phyloP scores from a whole-genome alignment of 306 rosid genomes.

The Citrullus mucosospermus region DNA sequence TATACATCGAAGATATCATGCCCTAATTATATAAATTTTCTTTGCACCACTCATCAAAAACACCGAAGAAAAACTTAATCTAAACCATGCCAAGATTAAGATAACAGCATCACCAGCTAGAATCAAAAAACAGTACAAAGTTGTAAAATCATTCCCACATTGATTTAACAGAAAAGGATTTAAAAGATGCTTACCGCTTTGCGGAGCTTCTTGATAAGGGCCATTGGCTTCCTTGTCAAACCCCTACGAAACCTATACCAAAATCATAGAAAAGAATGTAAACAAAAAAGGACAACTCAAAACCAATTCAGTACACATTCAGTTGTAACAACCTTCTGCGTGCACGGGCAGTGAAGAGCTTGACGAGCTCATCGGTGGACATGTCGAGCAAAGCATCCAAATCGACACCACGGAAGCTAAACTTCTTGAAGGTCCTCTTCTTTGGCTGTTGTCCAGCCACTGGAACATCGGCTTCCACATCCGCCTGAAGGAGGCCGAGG shows the following conservation, averaged over 20 bases:
- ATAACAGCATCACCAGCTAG: neutral
- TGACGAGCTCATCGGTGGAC: slow-evolving; percentile 77
- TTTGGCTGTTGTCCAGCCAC: slow-evolving; percentile 41
- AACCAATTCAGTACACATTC: neutral
- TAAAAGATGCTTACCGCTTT: slow-evolving; percentile 41
- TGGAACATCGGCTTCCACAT: slow-evolving; percentile 42
- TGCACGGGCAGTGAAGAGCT: slow-evolving; percentile 70
- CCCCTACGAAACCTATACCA: slow-evolving; percentile 71
- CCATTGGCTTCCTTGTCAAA: slow-evolving; percentile 89
- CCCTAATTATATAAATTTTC: neutral
- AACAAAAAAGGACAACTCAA: neutral
- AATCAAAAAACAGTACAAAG: neutral
- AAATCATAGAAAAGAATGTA: neutral
- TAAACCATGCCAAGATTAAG: neutral
- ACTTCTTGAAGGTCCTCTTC: slow-evolving; percentile 86
- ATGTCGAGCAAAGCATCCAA: slow-evolving; percentile 69
- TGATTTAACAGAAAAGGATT: neutral
- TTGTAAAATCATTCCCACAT: neutral
- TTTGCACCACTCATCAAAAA: neutral
- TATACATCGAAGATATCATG: neutral
- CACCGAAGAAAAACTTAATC: neutral
- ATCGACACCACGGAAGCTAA: slow-evolving; percentile 75
- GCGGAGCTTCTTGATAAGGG: slow-evolving; percentile 79
- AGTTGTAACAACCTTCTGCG: slow-evolving; percentile 41
- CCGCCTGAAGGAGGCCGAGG: slow-evolving; percentile 28